These are phyloP conservation scores for Coniochaeta prunicola DNA, from an alignment of 2,329 filamentous ascomycete genomes.

Conservation along the genomic window DNA sequence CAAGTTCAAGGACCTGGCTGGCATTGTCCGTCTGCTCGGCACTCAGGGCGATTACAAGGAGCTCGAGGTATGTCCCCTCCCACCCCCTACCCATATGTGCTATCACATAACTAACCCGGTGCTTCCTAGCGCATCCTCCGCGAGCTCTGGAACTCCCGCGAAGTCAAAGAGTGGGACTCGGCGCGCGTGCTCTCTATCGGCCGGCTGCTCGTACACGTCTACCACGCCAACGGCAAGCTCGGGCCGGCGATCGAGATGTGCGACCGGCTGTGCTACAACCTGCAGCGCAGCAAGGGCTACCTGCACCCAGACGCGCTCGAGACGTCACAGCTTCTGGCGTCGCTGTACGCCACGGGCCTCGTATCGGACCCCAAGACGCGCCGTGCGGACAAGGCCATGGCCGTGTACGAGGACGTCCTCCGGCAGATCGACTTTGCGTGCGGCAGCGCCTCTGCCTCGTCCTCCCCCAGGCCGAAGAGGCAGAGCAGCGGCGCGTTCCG, in stretches of 20 bases:
- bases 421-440: conserved; percentile 15
- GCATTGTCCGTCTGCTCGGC: conserved; percentile 37
- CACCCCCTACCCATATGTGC: background rate
- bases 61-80: conserved; percentile 24
- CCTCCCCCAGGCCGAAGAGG: background rate
- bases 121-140: conserved; percentile 18
- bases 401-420: conserved; percentile 21
- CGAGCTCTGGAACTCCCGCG: conserved; percentile 24
- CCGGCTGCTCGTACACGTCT: conserved; percentile 22
- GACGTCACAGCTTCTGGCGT: conserved; percentile 20
- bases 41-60: conserved; percentile 37
- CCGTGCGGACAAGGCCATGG: conserved; percentile 19
- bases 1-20: conserved; percentile 34
- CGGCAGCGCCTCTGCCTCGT: background rate
- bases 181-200: conserved; percentile 21
- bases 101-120: conserved; percentile 2
- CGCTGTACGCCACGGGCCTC: conserved; percentile 16
- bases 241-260: conserved; percentile 21
- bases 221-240: conserved; percentile 17
- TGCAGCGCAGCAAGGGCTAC: conserved; percentile 22
- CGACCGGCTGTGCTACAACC: conserved; percentile 25
- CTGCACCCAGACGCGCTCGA: conserved; percentile 20
- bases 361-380: background rate
- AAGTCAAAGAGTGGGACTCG: conserved; percentile 24
- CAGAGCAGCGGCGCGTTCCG: background rate